Evolutionary conservation across 495 filamentous ascomycete species (phyloP).

Genomic region (Penicillium malachiteum): DNA sequence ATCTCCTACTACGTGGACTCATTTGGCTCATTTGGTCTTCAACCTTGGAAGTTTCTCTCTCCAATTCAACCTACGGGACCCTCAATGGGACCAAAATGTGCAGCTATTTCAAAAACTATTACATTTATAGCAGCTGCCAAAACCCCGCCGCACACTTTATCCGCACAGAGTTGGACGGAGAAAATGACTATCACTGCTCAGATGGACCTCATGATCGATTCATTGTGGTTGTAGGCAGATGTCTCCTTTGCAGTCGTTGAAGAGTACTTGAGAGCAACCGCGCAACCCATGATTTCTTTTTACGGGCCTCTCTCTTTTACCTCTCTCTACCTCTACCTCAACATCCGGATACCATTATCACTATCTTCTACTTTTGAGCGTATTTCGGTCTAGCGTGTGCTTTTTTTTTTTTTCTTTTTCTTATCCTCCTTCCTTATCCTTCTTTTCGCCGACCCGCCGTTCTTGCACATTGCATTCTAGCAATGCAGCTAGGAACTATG

Average conservation of each 20-base stretch:
- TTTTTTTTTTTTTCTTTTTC: slow-evolving; percentile 4
- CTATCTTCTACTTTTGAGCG: not conserved
- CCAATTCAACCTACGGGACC: not conserved
- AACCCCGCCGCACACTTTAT: slow-evolving; percentile 69
- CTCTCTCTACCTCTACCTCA: too few relatives aligned
- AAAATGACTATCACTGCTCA: slow-evolving; percentile 57
- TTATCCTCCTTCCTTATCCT: slow-evolving; percentile 1
- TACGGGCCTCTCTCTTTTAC: too few relatives aligned
- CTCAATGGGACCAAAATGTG: slow-evolving; percentile 56
- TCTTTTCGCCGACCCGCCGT: not conserved
- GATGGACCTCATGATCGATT: slow-evolving; percentile 73
- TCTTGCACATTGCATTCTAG: not conserved
- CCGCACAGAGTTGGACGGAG: slow-evolving; percentile 63
- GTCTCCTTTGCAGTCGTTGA: slow-evolving; percentile 52
- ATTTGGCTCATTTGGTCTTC: too few relatives aligned
- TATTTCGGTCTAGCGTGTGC: slow-evolving; percentile 2
- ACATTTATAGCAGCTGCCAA: slow-evolving; percentile 69
- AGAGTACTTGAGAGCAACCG: not conserved
- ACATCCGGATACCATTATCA: too few relatives aligned
- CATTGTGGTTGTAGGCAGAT: slow-evolving; percentile 67
- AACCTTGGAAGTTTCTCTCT: too few relatives aligned
- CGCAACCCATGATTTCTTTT: too few relatives aligned
- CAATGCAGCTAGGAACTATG: slow-evolving; percentile 15
- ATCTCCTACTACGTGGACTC: too few relatives aligned
- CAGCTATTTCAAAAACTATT: slow-evolving; percentile 74